Conservation (phyloP, 2,329 filamentous ascomycete species). For the Colletotrichum eleusines region DNA sequence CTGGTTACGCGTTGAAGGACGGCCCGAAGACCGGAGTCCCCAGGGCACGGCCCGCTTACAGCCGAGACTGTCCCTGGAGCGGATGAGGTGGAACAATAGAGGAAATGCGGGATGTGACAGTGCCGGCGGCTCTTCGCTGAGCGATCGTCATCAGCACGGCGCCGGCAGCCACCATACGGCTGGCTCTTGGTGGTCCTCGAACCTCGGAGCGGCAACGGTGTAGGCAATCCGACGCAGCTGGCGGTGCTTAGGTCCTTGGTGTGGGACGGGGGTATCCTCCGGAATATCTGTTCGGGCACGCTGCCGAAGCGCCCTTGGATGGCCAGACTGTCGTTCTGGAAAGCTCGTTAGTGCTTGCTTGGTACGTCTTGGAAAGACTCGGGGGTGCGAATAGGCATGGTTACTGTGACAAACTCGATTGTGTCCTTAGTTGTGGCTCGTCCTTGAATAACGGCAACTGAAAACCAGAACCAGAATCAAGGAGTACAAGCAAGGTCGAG, state of each 20-base stretch:
- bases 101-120: constrained; percentile 15
- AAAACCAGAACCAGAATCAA: not conserved
- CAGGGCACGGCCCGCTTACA: not conserved
- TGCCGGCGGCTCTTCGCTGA: not conserved
- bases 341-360: not conserved
- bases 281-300: not conserved
- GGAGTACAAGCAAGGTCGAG: not conserved
- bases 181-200: not conserved
- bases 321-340: not conserved
- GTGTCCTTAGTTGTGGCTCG: not conserved
- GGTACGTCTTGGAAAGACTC: not conserved
- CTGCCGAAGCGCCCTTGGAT: too few species aligned
- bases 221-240: constrained; percentile 1
- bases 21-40: constrained; percentile 12
- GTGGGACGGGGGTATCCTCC: not conserved
- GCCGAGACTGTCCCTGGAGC: not conserved
- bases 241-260: not conserved
- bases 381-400: not conserved
- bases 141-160: constrained; percentile 5
- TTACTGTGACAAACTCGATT: too few species aligned
- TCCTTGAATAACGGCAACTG: too few species aligned
- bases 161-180: not conserved
- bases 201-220: not conserved
- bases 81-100: not conserved
- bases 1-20: not conserved